Evolutionary conservation across 2,329 filamentous ascomycete genomes (phyloP), one percentile per base, ranked within the genome.

Genomic region (Torrubiellomyces zombiae): DNA sequence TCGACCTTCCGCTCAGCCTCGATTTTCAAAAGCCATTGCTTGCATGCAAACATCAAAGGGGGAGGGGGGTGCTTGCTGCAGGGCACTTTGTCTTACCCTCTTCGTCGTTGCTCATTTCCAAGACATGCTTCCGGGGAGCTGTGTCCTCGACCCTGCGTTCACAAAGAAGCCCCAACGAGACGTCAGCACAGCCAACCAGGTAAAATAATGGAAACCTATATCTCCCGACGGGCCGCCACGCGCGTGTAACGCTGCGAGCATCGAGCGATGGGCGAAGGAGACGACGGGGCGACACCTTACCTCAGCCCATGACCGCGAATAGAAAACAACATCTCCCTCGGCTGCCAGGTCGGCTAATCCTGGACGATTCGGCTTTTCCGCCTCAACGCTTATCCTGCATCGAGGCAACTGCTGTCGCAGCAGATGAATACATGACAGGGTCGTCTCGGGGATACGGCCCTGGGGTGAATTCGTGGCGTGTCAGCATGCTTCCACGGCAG

Each of bases 241-340:
- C n/a, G n/a, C n/a, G n/a, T n/a, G n/a, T n/a, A n/a, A n/a, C n/a
- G n/a, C n/a, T n/a, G n/a, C n/a, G n/a, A n/a, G n/a, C n/a, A n/a
- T n/a, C n/a, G n/a, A n/a, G n/a, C n/a, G n/a, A n/a, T n/a, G n/a
- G n/a, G n/a, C n/a, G n/a, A n/a, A n/a, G n/a, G n/a, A n/a, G n/a
- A n/a, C n/a, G 14, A 10, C 23, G 18, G 20, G 27, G 16, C 11
- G 16, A 25, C 14, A 18, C 23, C 46, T 48, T 48, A 75, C 73
- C 54, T 73, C 62, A 30, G 75, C 75, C 75, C 76, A 82, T 25
- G 57, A 59, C 38, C 62, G 66, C 9, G 75, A 78, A 48, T 75
- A 81, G 44, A 81, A 79, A n/a, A 81, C 66, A 11, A 78, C 61
- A 39, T 81, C 70, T 14, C 73, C 75, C 36, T 63, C 56, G 18